Base-by-base conservation (phyloP, 345 rosid genomes). In the Stellera chamaejasme region DNA sequence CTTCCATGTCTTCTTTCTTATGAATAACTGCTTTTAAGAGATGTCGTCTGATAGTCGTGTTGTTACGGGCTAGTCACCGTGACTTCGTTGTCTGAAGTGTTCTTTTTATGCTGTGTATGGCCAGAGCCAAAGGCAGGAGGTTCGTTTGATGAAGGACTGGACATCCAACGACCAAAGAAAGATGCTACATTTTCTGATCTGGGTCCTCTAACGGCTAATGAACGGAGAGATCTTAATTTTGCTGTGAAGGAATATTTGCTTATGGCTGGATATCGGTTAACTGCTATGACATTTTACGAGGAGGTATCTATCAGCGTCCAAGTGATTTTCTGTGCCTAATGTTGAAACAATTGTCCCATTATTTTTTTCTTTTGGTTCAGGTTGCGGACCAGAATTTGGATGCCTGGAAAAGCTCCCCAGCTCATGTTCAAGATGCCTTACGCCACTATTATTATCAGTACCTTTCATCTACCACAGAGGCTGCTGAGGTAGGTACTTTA, bases 211-310 rank as follows among this genome's bases (percentile, higher is more conserved):
- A 86, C 88, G 82, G 79, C 76, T 69, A 76, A 64, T 59, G 98
- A 92, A 78, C 88, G 95, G 32, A 74, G 68, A 51, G 95, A 92
- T 77, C 84, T 92, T 66, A 92, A 88, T 66, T 92, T 87, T 75
- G 98, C 93, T 7, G 85, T 92, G 59, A 88, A 92, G 77, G 96
- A 92, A 66, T 92, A 92, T 78, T 80, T 92, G 69, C 89, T 88
- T 64, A 55, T 92, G 59, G 98, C 95, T 58, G 98, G 98, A 50
- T 92, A 88, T 66, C 79, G 96, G 70, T 88, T 88, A 65, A 81
- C 96, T 36, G 93, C 96, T 50, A 92, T 92, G 98, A 92, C 96
- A 57, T 92, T 88, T 66, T 92, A 81, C 68, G 98, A 88, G 71
- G 96, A 92, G 84, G 98, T 92, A 72, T 65, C 52, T 63, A 23